Evolutionary conservation across 176 grass and related monocot genomes (phyloP).

Genomic region (Eleusine coracana): DNA sequence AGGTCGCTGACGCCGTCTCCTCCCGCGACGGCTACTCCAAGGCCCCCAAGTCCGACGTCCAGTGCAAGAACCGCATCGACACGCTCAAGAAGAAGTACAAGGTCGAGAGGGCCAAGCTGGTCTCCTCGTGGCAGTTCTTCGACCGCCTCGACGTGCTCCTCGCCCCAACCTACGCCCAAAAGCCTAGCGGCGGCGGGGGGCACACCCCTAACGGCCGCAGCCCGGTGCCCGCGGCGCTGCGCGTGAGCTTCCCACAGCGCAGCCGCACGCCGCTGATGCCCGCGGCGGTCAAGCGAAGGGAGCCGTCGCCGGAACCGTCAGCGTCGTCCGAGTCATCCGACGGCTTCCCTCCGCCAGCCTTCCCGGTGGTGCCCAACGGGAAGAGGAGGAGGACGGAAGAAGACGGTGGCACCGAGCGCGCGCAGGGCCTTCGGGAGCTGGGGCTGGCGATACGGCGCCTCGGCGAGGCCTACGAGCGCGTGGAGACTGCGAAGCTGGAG

Average conservation of each 20-base stretch:
- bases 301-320: constrained; percentile 44
- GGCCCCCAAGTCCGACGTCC: constrained; percentile 72
- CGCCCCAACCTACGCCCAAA: constrained; percentile 59
- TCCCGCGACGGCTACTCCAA: constrained; percentile 85
- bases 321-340: constrained; percentile 71
- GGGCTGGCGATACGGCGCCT: constrained; percentile 59
- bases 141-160: constrained; percentile 74
- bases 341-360: constrained; percentile 60
- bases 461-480: constrained; percentile 76
- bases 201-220: constrained; percentile 34
- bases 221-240: constrained; percentile 47
- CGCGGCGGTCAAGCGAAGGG: constrained; percentile 27
- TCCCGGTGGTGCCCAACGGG: constrained; percentile 48
- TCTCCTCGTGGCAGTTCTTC: constrained; percentile 86
- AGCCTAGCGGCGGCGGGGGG: not conserved
- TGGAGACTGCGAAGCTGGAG: constrained; percentile 79
- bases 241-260: constrained; percentile 65
- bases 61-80: constrained; percentile 99
- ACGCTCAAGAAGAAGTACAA: constrained; percentile 99
- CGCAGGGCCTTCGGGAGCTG: constrained; percentile 54
- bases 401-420: constrained; percentile 25
- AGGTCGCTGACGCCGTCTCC: constrained; percentile 92
- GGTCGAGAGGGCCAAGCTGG: constrained; percentile 74
- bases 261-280: constrained; percentile 51
- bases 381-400: constrained; percentile 53